Percentiles rank a stretch among this genome's conserved stretches.
These are phyloP conservation scores for Chloris gayana DNA, from an alignment of 176 grass and related monocot genomes.

Conservation along the genomic window DNA sequence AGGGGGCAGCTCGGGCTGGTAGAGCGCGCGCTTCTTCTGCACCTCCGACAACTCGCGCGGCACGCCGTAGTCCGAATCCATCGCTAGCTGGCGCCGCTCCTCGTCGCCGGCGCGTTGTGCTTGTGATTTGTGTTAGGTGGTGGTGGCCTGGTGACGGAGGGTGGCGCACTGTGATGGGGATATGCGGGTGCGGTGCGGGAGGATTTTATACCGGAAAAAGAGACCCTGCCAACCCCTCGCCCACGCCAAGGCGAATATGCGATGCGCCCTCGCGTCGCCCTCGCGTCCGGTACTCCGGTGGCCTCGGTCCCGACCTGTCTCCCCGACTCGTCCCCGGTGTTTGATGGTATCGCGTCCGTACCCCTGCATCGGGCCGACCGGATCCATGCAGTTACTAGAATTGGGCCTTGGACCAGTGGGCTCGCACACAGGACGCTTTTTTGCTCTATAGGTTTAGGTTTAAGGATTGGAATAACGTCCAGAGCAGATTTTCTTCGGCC, in stretches of 20 bases:
- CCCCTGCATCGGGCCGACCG: neutral
- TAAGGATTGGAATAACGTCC: too few relatives aligned
- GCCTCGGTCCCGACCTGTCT: neutral
- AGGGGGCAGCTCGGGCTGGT: conserved; percentile 84
- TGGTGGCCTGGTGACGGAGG: neutral
- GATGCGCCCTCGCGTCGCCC: neutral
- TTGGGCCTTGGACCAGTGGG: neutral
- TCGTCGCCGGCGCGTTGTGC: conserved; percentile 10
- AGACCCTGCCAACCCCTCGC: conserved; percentile 14
- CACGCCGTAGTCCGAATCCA: conserved; percentile 98
- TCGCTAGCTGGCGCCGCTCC: conserved; percentile 26
- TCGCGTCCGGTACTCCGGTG: conserved; percentile 12
- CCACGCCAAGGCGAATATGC: conserved; percentile 31
- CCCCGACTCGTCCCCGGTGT: neutral
- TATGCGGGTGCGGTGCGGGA: conserved; percentile 5
- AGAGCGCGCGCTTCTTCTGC: conserved; percentile 76
- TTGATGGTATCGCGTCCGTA: conserved; percentile 7
- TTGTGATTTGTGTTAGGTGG: conserved; percentile 24
- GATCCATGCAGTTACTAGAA: neutral
- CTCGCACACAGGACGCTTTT: too few relatives aligned
- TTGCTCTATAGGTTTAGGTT: too few relatives aligned
- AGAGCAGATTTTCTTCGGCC: too few relatives aligned
- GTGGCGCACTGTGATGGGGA: conserved; percentile 30
- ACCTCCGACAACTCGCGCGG: conserved; percentile 86
- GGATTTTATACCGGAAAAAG: conserved; percentile 31